Evolutionary conservation across 2,329 filamentous ascomycete species (phyloP), one percentile per base, ranked within the genome.

Genomic region (Furcasterigmium furcatum): DNA sequence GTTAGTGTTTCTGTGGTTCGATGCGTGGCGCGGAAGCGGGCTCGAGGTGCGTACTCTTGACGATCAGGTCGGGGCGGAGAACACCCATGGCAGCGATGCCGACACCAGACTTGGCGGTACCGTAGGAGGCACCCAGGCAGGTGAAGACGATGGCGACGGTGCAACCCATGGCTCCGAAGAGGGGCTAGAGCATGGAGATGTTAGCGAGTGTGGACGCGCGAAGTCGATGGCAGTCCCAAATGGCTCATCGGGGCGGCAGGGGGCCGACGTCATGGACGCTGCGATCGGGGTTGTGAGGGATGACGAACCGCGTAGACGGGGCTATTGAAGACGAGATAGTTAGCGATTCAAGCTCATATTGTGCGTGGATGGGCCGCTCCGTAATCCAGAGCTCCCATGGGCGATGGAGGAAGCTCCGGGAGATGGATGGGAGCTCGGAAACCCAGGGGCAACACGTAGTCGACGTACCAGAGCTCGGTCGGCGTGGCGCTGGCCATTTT

Each of bases 1-100:
- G 18, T 20, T 25, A 40, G 48, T 59, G 41, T 59, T 43, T 66
- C 56, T 40, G 51, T 38, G 29, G 16, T 32, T 14, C 30, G 9
- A 9, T 32, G 30, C 30, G 13, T 9, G 30, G 13, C 13, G 30
- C 30, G 30, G 18, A 32, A 32, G 30, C 34, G 34, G 18, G 16
- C 34, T 40, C 43, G 16, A 45, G 51, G 49, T 41, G 58, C 91
- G 64, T 86, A 97, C 94, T 97, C 87, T 96, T 97, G 71, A 99
- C 92, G 70, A 97, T 96, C 72, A 97, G 77, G 71, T 99, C 94
- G 69, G 94, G 94, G 72, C 94, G 83, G 60, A 99, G 84, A 62
- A 97, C 92, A 87, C 91, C 92, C 88, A 97, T 96, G 60, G 91
- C 89, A 58, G 90, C 90, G 66, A 99, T 96, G 82, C 94, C 94